Conservation (phyloP, 2,329 filamentous ascomycete species). For the Fusarium agapanthi region DNA sequence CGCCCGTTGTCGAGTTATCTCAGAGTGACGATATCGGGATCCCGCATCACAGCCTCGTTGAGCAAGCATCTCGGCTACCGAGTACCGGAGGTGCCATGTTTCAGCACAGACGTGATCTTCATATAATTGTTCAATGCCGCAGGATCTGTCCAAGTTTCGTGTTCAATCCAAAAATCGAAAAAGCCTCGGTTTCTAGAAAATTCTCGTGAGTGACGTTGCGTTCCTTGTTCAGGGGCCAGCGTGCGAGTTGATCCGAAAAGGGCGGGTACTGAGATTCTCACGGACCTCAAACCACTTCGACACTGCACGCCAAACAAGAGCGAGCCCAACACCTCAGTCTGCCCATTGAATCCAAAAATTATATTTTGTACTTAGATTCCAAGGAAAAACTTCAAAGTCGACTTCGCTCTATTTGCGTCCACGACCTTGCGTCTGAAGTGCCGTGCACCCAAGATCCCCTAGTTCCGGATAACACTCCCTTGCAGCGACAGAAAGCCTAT, state of each 20-base stretch:
- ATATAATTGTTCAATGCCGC: neutral
- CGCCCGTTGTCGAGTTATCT: neutral
- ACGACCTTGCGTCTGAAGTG: neutral
- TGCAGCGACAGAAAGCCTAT: neutral
- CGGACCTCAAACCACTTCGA: neutral
- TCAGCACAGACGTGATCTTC: constrained; percentile 1
- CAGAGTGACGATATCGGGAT: neutral
- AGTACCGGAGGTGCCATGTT: neutral
- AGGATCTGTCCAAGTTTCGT: neutral
- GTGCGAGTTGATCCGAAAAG: constrained; percentile 20
- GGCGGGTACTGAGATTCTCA: constrained; percentile 20
- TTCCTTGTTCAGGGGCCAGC: constrained; percentile 19
- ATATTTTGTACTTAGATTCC: neutral
- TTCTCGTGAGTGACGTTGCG: neutral
- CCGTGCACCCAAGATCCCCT: neutral
- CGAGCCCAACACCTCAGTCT: neutral
- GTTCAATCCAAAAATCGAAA: neutral
- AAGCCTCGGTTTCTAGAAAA: neutral
- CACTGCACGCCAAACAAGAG: neutral
- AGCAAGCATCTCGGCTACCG: constrained; percentile 8
- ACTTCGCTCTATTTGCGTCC: neutral
- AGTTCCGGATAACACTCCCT: constrained; percentile 7
- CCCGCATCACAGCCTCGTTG: neutral
- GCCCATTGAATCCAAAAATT: neutral
- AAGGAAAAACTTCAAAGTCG: neutral